These are phyloP conservation scores for Decorospora gaudefroyi DNA, from an alignment of 2,329 filamentous ascomycete genomes.

Conservation along the genomic window DNA sequence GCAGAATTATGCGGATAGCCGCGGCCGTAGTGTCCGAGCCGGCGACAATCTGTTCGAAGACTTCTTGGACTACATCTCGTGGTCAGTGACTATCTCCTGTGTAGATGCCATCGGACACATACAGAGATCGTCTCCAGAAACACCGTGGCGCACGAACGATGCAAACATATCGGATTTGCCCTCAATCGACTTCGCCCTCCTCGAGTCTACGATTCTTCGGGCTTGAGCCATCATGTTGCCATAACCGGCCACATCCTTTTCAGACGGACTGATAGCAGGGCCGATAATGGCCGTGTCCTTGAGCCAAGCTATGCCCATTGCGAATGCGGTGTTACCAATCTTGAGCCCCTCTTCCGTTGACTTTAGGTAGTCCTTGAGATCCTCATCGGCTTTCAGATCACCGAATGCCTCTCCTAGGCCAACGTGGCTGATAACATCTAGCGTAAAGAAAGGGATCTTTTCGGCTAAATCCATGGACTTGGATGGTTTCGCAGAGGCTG, in stretches of 20 bases:
- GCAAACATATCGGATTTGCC: conserved; percentile 59
- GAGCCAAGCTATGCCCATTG: conserved; percentile 36
- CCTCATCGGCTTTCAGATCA: conserved; percentile 56
- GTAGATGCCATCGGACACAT: not conserved
- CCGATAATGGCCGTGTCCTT: conserved; percentile 32
- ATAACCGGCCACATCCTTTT: conserved; percentile 45
- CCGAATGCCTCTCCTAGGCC: conserved; percentile 60
- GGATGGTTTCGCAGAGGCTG: conserved; percentile 27
- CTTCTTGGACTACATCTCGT: conserved; percentile 46
- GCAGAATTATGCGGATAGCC: conserved; percentile 58
- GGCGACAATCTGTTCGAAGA: conserved; percentile 55
- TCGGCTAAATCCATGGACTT: conserved; percentile 54
- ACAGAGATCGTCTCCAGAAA: conserved; percentile 48
- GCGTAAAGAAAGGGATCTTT: conserved; percentile 58
- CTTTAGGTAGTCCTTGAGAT: conserved; percentile 54
- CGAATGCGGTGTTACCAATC: conserved; percentile 36
- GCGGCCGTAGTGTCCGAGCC: conserved; percentile 64
- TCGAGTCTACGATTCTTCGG: conserved; percentile 42
- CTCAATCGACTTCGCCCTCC: conserved; percentile 52
- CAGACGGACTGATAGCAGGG: conserved; percentile 36
- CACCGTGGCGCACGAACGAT: conserved; percentile 55
- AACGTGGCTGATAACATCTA: conserved; percentile 61
- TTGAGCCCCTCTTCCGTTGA: conserved; percentile 49
- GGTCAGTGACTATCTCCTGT: not conserved
- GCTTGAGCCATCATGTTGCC: conserved; percentile 43